Base-by-base conservation (phyloP, 2,329 filamentous ascomycete species). In the Ceratocystis alfenasii region DNA sequence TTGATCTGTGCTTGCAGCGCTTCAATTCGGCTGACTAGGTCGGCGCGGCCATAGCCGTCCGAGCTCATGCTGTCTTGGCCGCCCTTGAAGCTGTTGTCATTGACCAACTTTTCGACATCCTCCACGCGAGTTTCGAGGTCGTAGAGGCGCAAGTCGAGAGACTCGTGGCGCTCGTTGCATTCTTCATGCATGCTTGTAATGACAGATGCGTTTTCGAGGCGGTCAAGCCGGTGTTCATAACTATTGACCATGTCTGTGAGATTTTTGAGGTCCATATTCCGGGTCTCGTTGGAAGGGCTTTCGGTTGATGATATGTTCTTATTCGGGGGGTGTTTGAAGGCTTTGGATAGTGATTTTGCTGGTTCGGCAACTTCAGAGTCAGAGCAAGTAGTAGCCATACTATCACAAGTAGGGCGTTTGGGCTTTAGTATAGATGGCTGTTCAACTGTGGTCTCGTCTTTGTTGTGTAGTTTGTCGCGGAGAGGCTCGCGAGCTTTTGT, bases 131-230 rank as follows among this genome's bases (percentile, higher is more conserved):
- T 80, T 73, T 91, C 88, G 5, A 91, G 77, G 46, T 91, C 87
- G 1, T 84, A 81, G 6, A 91, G 77, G 25, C 87, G 82, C 7
- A 85, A 79, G 69, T 91, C 88, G 57, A 83, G 73, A 61, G 83
- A 76, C 44, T 90, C 87, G 70, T 88, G 81, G 65, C 81, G 84
- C 22, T 89, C 86, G 20, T 85, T 78, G 62, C 88, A 83, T 46
- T 88, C 86, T 25, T 90, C 87, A 61, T 87, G 81, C n/a, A 81
- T 80, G 20, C 80, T 78, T 22, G 62, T 65, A 55, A 83, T 79
- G 28, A 90, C 89, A 0, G 87, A 90, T 1, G 82, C 78, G 63
- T 81, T 88, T 74, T 93, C 89, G 5, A 92, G 78, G 65, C 79
- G 77, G 62, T 89, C 86, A 12, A 93, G 74, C 1, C 89, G 84